Conservation (phyloP, 306 rosid genomes). For the Arachis stenosperma region DNA sequence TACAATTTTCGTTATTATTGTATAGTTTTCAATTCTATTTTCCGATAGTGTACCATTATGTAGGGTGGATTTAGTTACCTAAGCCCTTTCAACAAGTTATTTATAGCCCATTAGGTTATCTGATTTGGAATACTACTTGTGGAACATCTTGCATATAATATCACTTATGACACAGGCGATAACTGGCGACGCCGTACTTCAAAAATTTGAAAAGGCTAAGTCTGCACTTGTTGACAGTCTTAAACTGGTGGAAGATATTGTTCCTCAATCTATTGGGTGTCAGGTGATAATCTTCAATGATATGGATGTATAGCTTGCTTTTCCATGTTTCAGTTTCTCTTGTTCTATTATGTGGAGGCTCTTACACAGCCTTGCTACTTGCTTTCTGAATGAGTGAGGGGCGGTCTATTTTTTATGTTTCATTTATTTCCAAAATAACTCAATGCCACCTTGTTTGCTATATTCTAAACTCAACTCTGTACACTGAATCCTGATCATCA, state of each 20-base stretch:
- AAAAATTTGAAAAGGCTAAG: constrained; percentile 76
- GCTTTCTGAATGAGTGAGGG: constrained; percentile 6
- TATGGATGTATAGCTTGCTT: constrained; percentile 11
- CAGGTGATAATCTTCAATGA: constrained; percentile 51
- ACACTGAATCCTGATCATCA: not conserved
- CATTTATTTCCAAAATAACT: not conserved
- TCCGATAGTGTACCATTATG: not conserved
- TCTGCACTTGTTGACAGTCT: constrained; percentile 74
- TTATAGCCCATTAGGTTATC: constrained; percentile 12
- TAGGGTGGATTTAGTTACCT: constrained; percentile 18
- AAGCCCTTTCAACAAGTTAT: not conserved
- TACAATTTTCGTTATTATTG: constrained; percentile 38
- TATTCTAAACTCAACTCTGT: constrained; percentile 4
- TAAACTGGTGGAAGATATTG: constrained; percentile 77
- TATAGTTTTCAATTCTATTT: constrained; percentile 9
- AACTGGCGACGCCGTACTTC: constrained; percentile 81
- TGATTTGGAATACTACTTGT: constrained; percentile 5
- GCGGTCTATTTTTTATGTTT: constrained; percentile 1
- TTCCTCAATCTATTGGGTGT: constrained; percentile 73
- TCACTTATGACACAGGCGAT: constrained; percentile 61
- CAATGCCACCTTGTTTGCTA: not conserved
- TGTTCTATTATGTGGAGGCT: constrained; percentile 28
- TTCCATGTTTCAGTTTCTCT: constrained; percentile 24
- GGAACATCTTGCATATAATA: constrained; percentile 19
- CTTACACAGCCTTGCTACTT: not conserved